phyloP scores from a whole-genome alignment of 441 rosid genomes.

The Syzygium malaccense region DNA sequence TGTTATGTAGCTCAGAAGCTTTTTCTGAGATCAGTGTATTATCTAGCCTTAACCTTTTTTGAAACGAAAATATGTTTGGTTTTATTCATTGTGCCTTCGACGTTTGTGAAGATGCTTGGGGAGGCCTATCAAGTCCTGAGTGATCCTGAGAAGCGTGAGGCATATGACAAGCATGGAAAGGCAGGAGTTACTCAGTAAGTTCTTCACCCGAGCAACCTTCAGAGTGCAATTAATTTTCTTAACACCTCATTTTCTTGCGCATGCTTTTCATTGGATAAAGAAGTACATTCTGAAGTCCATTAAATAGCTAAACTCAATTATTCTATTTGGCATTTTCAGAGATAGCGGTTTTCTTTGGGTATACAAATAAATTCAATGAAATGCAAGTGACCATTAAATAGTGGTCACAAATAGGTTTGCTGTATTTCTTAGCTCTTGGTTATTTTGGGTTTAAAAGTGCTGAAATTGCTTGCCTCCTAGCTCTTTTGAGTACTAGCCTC shows the following conservation, averaged over 20 bases:
- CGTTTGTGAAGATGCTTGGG: conserved; percentile 52
- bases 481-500: background rate
- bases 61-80: background rate
- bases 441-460: background rate
- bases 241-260: background rate
- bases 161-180: conserved; percentile 86
- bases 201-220: background rate
- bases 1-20: background rate
- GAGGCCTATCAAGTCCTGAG: conserved; percentile 94
- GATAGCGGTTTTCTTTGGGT: background rate
- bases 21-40: background rate
- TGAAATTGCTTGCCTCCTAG: background rate
- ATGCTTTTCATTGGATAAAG: background rate
- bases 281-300: background rate
- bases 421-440: background rate
- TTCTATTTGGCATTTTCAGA: background rate
- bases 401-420: background rate
- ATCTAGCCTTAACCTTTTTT: background rate
- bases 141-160: conserved; percentile 83
- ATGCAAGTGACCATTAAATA: background rate
- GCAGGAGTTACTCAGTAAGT: conserved; percentile 75
- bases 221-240: background rate
- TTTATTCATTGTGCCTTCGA: background rate
- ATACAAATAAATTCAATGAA: background rate
- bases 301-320: background rate